Base-by-base conservation (phyloP, 345 rosid genomes). In the Aethionema arabicum region DNA sequence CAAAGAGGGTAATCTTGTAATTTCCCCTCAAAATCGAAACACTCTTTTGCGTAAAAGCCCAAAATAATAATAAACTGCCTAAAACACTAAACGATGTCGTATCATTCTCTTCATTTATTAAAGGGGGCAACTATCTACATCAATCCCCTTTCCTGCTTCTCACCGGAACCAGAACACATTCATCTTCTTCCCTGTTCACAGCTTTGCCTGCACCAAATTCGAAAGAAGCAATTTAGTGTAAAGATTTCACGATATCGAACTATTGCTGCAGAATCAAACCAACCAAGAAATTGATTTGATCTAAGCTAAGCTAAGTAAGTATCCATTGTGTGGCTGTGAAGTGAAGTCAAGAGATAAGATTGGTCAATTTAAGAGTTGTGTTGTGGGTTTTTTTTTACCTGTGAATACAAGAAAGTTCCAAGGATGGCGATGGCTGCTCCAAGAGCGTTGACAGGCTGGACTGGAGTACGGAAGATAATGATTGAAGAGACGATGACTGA, bases 361-460 rank as follows among this genome's bases (percentile, higher is more conserved):
- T 32, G 16, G 67, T 60, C 70, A 53, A 33, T 49, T 27, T 9
- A 14, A 53, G n/a, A 7, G 12, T 51, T 38, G 41, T 42, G 60
- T 11, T 16, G 37, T 12, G 12, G 14, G 16, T 42, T n/a, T n/a
- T n/a, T n/a, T n/a, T n/a, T 74, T 76, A 90, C 99, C 99, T 93
- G 99, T 31, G 97, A 93, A 55, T 93, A 93, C 72, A 93, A 69
- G 95, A 93, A 93, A 55, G 97, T 90, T 69, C 99, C 99, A 6
- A 93, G 81, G 77, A 90, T 59, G 3, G 99, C 99, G 5, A 93
- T 86, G 78, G 96, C 97, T 16, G 97, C 96, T 64, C 99, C 97
- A 50, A 93, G 87, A 12, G 95, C 92, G 45, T 93, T 93, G 66
- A 90, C 65, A 1, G 97, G 97, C 74, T 77, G 97, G 69, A 93